phyloP scores from a whole-genome alignment of 768 basidiomycete genomes.

The Suillus bovinus region DNA sequence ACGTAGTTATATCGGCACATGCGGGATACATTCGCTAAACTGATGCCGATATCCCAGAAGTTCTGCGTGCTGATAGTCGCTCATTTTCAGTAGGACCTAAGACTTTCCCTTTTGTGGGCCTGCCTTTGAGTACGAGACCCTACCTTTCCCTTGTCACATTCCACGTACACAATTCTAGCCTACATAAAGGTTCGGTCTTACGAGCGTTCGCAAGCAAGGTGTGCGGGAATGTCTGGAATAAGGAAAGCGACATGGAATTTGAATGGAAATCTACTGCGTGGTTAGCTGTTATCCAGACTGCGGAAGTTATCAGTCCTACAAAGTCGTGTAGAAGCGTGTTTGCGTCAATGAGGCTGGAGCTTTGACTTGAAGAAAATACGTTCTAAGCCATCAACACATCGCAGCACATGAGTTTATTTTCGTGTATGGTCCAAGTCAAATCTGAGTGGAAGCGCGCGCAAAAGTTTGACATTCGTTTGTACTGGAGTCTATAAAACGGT shows the following conservation, averaged over 20 bases:
- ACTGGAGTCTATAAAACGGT: background rate
- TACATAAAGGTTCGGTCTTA: background rate
- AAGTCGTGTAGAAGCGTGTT: background rate
- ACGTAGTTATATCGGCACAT: conserved; percentile 32
- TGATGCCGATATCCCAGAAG: background rate
- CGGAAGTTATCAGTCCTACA: background rate
- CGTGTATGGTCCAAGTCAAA: too few species aligned
- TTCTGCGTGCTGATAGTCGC: background rate
- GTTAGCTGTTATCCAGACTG: too few species aligned
- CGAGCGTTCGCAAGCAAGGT: background rate
- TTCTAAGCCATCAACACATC: background rate
- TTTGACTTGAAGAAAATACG: background rate
- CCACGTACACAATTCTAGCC: background rate
- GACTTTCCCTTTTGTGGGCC: too few species aligned
- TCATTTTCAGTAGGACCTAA: too few species aligned
- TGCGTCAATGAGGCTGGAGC: background rate
- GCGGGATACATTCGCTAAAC: conserved; percentile 9
- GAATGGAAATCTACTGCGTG: background rate
- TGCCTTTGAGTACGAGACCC: background rate
- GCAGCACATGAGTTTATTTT: too few species aligned
- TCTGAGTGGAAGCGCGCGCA: too few species aligned
- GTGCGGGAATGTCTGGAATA: background rate
- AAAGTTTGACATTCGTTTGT: background rate
- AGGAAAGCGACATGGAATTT: background rate
- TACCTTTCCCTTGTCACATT: background rate